These are phyloP conservation scores for Evansstolkia leycettana DNA, from an alignment of 495 filamentous ascomycete species.

Conservation along the genomic window DNA sequence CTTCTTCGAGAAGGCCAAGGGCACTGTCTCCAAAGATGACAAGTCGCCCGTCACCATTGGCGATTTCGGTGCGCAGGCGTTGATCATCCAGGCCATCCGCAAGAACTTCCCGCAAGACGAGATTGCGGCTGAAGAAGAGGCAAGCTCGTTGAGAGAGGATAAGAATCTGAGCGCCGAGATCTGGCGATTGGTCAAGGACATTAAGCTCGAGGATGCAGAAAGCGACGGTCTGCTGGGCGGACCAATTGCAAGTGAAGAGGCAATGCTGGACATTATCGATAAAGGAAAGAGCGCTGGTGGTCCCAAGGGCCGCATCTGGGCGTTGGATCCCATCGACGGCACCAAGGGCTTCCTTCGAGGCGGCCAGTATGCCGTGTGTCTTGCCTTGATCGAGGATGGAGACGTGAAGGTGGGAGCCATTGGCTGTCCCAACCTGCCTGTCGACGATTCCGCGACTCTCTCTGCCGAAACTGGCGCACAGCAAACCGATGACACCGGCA, in stretches of 20 bases:
- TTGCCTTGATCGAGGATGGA: conserved; percentile 86
- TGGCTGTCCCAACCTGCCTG: conserved; percentile 86
- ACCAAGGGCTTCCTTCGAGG: conserved; percentile 94
- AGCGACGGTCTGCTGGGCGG: conserved; percentile 64
- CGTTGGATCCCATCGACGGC: conserved; percentile 93
- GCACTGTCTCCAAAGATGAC: conserved; percentile 87
- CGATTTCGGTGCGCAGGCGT: conserved; percentile 93
- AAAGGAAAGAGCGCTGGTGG: conserved; percentile 72
- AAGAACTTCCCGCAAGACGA: conserved; percentile 82
- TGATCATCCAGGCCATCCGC: conserved; percentile 83
- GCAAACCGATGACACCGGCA: conserved; percentile 50
- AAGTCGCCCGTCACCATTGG: conserved; percentile 94
- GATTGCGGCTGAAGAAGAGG: conserved; percentile 92
- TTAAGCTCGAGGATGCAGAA: conserved; percentile 54
- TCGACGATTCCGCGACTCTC: conserved; percentile 61
- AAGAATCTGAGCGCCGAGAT: conserved; percentile 54
- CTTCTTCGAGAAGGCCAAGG: conserved; percentile 85
- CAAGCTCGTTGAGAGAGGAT: conserved; percentile 60
- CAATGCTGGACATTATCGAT: conserved; percentile 82
- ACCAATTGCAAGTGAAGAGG: conserved; percentile 49
- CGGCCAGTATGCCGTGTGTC: conserved; percentile 94
- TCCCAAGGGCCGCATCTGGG: conserved; percentile 76
- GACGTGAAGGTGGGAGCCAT: conserved; percentile 89
- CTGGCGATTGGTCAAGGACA: conserved; percentile 66
- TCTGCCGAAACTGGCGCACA: conserved; percentile 53